Conservation (phyloP, 1,284 basidiomycete genomes). For the Inonotus hispidus region DNA sequence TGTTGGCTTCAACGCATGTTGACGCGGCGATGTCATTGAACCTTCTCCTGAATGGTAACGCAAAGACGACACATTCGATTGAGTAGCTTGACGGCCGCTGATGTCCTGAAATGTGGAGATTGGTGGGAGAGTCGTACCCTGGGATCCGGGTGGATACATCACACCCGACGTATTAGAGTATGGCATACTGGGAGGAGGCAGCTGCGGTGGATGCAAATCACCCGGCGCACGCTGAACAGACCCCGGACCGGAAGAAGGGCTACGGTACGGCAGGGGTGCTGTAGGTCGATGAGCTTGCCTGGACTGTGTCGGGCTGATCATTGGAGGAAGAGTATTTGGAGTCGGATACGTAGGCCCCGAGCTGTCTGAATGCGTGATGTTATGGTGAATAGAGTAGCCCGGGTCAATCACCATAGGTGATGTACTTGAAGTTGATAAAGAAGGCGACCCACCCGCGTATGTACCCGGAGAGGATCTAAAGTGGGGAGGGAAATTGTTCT, state of each 20-base stretch:
- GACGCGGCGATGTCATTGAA: constrained; percentile 33
- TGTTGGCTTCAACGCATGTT: constrained; percentile 29
- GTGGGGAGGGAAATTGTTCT: constrained; percentile 12
- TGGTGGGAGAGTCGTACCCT: constrained; percentile 56
- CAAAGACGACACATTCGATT: constrained; percentile 48
- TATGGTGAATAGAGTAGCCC: constrained; percentile 3
- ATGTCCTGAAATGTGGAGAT: constrained; percentile 64
- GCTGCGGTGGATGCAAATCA: constrained; percentile 27
- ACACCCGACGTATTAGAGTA: constrained; percentile 9
- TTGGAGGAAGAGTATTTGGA: constrained; percentile 16
- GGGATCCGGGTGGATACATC: constrained; percentile 23
- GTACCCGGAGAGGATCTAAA: constrained; percentile 16
- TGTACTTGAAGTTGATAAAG: constrained; percentile 15
- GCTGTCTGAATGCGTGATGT: neutral
- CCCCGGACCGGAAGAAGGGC: constrained; percentile 12
- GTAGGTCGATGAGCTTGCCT: constrained; percentile 12
- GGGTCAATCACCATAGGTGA: constrained; percentile 14
- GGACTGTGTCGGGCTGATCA: constrained; percentile 15
- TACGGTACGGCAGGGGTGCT: constrained; percentile 17
- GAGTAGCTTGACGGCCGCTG: constrained; percentile 43
- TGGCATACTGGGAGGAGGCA: constrained; percentile 25
- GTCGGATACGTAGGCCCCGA: constrained; percentile 7
- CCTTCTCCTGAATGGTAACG: constrained; percentile 49
- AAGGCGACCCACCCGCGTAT: constrained; percentile 15
- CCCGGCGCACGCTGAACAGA: constrained; percentile 5